These are phyloP conservation scores for Nicotiana benthamiana DNA, from an alignment of 257 asterid species.

Conservation along the genomic window DNA sequence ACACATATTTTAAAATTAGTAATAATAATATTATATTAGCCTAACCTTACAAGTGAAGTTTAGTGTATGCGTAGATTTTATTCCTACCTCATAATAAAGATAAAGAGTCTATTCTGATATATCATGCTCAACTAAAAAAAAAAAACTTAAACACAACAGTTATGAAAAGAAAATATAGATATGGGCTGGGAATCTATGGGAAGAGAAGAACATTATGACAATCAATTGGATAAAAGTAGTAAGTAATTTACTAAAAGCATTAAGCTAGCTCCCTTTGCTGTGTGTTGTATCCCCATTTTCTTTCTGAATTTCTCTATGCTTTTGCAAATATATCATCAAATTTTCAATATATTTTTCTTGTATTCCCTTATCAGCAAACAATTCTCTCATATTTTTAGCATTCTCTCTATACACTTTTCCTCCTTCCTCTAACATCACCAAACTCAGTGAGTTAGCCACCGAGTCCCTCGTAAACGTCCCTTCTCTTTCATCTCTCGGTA, in stretches of 20 bases:
- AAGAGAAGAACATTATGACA: no score
- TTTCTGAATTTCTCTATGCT: not conserved
- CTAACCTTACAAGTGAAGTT: fast-evolving
- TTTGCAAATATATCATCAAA: conserved; percentile 10
- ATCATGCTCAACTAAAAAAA: no score
- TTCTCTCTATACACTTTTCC: conserved; percentile 14
- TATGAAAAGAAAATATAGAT: no score
- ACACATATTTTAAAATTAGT: no score
- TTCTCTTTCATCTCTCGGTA: conserved; percentile 7
- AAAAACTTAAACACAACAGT: no score
- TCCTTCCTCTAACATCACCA: conserved; percentile 12
- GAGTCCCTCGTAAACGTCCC: conserved; percentile 18
- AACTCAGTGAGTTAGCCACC: conserved; percentile 12
- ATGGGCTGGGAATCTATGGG: no score
- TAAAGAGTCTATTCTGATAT: no score
- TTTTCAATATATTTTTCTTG: conserved; percentile 10
- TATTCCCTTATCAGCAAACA: conserved; percentile 11
- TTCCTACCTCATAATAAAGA: no score
- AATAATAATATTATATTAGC: no score
- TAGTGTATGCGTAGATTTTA: no score
- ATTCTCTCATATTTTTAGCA: not conserved
- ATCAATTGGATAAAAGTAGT: not conserved
- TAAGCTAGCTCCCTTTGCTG: not conserved
- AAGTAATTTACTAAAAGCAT: not conserved
- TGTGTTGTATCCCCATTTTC: not conserved